Conservation (phyloP, 2,329 filamentous ascomycete species). For the Colletotrichum sp. region DNA sequence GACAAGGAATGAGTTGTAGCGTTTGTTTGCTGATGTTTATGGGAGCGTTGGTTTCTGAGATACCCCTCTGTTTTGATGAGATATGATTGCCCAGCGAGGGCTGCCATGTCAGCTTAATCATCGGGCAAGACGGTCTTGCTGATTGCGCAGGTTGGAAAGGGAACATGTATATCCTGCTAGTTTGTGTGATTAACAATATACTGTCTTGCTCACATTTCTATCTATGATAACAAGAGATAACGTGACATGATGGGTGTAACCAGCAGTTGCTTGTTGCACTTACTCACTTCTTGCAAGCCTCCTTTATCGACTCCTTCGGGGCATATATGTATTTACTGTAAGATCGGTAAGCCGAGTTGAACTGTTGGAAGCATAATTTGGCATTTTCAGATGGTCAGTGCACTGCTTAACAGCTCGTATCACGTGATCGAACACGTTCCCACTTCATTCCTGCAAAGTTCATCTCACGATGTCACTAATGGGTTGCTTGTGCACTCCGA, state of each 20-base stretch:
- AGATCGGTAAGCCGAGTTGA: not conserved
- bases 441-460: not conserved
- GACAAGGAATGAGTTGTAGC: not conserved
- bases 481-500: not conserved
- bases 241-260: not conserved
- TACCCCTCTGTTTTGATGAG: slow-evolving; percentile 24
- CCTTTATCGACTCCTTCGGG: not conserved
- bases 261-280: not conserved
- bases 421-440: not conserved
- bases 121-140: not conserved
- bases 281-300: not conserved
- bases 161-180: not conserved
- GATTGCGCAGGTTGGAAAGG: not conserved
- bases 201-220: not conserved
- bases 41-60: slow-evolving; percentile 24
- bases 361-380: not conserved
- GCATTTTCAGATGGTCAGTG: not conserved
- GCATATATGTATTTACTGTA: not conserved
- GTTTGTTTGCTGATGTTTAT: not conserved
- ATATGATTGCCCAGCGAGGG: not conserved
- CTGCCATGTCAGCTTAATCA: slow-evolving; percentile 12
- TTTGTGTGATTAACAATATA: not conserved
- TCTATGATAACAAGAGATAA: not conserved
- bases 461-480: not conserved
- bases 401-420: not conserved